Percentiles rank a stretch among this genome's conserved stretches.
phyloP scores from a whole-genome alignment of 768 basidiomycete genomes.

The Collybiopsis luxurians region DNA sequence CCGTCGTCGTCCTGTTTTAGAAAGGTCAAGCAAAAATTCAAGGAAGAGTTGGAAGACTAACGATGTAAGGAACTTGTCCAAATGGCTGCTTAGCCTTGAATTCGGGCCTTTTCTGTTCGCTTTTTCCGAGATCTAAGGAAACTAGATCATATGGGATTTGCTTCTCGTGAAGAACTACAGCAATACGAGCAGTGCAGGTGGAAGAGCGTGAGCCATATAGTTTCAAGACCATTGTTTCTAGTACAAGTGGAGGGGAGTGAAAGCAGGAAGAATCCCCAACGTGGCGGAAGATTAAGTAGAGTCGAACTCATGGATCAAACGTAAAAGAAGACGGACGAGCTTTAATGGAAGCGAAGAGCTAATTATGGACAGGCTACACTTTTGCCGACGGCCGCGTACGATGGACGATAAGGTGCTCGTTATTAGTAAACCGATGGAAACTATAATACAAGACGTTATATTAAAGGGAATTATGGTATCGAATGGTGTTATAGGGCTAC shows the following conservation, averaged over 20 bases:
- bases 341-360: too few species aligned
- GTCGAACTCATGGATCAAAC: too few species aligned
- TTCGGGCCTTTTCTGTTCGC: constrained; percentile 37
- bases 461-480: too few species aligned
- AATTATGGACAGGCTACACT: too few species aligned
- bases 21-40: neutral
- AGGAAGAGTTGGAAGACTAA: constrained; percentile 3
- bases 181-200: constrained; percentile 46
- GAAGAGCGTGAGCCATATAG: constrained; percentile 40
- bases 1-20: constrained; percentile 53
- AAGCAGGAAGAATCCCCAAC: too few species aligned
- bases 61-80: constrained; percentile 36
- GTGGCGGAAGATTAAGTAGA: too few species aligned
- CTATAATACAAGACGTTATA: too few species aligned
- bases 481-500: neutral
- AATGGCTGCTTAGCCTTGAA: constrained; percentile 48
- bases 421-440: too few species aligned
- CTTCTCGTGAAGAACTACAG: constrained; percentile 41
- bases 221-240: constrained; percentile 39
- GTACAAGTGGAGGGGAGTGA: too few species aligned
- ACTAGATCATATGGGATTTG: constrained; percentile 45
- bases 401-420: neutral
- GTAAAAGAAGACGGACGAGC: too few species aligned
- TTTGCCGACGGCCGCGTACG: neutral
- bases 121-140: constrained; percentile 30